These are phyloP conservation scores for Corymbia citriodora DNA, from an alignment of 441 rosid genomes.

Conservation along the genomic window DNA sequence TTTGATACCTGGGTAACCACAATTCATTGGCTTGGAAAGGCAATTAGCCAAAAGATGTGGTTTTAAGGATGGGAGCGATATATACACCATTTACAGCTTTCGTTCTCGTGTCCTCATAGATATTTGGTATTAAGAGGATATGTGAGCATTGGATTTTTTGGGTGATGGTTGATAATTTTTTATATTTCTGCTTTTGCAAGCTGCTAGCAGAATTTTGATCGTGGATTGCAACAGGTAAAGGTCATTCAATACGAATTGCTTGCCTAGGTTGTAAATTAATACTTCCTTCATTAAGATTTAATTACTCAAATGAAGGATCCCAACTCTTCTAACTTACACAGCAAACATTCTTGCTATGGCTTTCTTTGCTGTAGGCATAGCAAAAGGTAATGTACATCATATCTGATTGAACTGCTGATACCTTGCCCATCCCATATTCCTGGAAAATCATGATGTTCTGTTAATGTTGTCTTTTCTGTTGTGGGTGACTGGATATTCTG, in stretches of 20 bases:
- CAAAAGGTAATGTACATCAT: background rate
- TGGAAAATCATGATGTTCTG: background rate
- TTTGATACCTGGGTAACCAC: background rate
- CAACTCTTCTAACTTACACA: background rate
- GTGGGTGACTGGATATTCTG: background rate
- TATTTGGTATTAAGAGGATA: fast-evolving
- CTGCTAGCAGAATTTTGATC: fast-evolving
- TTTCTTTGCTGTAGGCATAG: background rate
- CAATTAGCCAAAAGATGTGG: background rate
- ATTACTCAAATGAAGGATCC: background rate
- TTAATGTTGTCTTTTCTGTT: background rate
- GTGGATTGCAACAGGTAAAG: background rate
- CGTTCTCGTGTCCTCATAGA: background rate
- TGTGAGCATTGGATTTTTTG: background rate
- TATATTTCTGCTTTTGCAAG: background rate
- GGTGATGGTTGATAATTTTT: background rate
- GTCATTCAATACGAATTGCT: background rate
- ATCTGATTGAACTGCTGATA: background rate
- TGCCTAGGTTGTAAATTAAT: background rate
- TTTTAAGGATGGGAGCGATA: background rate
- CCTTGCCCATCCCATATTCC: background rate
- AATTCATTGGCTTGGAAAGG: fast-evolving
- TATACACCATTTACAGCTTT: background rate
- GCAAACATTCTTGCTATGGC: background rate
- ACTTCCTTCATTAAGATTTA: background rate